These are phyloP conservation scores for Stephanodiscus minutulus DNA, from an alignment of 108 stramenopile species.

Conservation along the genomic window DNA sequence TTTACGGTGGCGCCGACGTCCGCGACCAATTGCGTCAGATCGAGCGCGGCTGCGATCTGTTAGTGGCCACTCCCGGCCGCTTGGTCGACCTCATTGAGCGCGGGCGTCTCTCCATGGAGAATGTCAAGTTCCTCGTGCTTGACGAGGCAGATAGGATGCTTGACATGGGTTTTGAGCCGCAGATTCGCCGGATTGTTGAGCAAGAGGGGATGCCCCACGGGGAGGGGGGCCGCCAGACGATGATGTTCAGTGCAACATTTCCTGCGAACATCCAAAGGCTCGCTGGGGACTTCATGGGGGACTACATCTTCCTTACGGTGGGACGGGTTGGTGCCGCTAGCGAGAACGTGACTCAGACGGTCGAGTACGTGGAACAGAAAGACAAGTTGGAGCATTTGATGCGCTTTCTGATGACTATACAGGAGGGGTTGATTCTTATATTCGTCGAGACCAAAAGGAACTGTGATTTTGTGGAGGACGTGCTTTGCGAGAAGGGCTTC, in stretches of 20 bases:
- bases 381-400: conserved; percentile 90
- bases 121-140: conserved; percentile 86
- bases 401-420: conserved; percentile 81
- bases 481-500: conserved; percentile 84
- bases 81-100: conserved; percentile 94
- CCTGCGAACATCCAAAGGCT: conserved; percentile 92
- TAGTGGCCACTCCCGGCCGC: conserved; percentile 99
- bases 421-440: conserved; percentile 94
- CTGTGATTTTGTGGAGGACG: conserved; percentile 84
- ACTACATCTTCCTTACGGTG: conserved; percentile 97
- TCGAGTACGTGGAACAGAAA: conserved; percentile 92
- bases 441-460: conserved; percentile 92
- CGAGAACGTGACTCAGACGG: conserved; percentile 81
- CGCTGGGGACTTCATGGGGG: conserved; percentile 91
- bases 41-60: conserved; percentile 86
- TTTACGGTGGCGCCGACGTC: conserved; percentile 95
- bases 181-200: conserved; percentile 89
- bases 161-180: conserved; percentile 99
- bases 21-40: conserved; percentile 89
- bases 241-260: conserved; percentile 99
- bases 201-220: conserved; percentile 72
- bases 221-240: conserved; percentile 83
- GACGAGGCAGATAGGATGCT: conserved; percentile 99
- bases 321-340: conserved; percentile 82
- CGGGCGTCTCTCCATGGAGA: conserved; percentile 87